These are phyloP conservation scores for Bertia moriformis DNA, from an alignment of 2,329 filamentous ascomycete species.

Conservation along the genomic window DNA sequence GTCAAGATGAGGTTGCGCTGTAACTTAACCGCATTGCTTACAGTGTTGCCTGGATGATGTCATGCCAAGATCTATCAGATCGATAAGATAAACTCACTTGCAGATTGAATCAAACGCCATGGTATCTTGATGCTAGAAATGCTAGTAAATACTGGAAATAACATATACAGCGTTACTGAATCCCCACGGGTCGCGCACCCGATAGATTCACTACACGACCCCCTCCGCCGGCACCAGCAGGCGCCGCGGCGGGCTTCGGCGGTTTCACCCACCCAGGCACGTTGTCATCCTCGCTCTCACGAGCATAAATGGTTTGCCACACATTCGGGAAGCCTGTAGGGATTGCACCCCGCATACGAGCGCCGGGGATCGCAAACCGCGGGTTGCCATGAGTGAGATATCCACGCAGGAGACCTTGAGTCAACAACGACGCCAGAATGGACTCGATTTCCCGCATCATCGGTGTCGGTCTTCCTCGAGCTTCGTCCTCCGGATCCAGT, in stretches of 20 bases:
- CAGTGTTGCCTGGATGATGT: no score
- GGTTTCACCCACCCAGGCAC: slow-evolving; percentile 1
- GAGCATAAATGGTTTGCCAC: background rate
- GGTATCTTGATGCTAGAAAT: no score
- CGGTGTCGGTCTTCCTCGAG: background rate
- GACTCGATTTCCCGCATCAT: background rate
- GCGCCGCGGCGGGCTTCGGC: background rate
- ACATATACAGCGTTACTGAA: background rate
- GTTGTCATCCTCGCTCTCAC: background rate
- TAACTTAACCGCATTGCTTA: no score
- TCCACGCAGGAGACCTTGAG: background rate
- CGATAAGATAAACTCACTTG: no score
- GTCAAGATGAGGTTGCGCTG: no score
- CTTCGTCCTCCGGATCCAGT: background rate
- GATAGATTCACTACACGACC: background rate
- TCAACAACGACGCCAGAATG: slow-evolving; percentile 1
- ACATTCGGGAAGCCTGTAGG: slow-evolving; percentile 1
- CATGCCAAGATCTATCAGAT: no score
- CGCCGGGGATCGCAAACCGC: slow-evolving; percentile 1
- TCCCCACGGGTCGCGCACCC: background rate
- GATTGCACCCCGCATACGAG: background rate
- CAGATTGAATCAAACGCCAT: no score
- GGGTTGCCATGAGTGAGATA: background rate
- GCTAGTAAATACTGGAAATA: no score
- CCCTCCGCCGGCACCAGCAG: background rate